These are phyloP conservation scores for Aspergillus panamensis DNA, from an alignment of 495 filamentous ascomycete genomes.

Conservation along the genomic window DNA sequence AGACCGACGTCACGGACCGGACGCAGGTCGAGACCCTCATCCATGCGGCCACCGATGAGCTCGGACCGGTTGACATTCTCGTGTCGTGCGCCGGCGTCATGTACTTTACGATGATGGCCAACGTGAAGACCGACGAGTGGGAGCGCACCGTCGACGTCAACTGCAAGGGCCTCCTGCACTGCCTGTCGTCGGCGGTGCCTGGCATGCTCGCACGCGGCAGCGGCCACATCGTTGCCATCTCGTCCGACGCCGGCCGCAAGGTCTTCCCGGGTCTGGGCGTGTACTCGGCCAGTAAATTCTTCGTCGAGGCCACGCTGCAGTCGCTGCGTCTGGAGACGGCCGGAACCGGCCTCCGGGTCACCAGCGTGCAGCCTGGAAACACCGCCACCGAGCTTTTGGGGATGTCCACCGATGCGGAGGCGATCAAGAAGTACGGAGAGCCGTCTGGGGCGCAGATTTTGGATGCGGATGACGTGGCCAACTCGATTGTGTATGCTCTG, in stretches of 20 bases:
- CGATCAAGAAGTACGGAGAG: constrained; percentile 66
- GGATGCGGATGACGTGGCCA: constrained; percentile 59
- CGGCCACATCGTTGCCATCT: constrained; percentile 66
- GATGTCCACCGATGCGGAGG: constrained; percentile 65
- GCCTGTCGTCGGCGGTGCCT: constrained; percentile 55
- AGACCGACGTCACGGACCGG: constrained; percentile 60
- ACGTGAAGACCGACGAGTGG: constrained; percentile 61
- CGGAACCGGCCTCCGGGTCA: constrained; percentile 60
- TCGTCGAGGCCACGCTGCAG: constrained; percentile 68
- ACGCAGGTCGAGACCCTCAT: constrained; percentile 55
- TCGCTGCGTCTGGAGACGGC: constrained; percentile 63
- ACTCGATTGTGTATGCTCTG: constrained; percentile 60
- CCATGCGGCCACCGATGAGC: constrained; percentile 45
- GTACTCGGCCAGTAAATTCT: constrained; percentile 72
- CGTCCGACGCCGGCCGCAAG: constrained; percentile 66
- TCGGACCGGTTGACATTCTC: constrained; percentile 63
- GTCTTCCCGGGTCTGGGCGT: constrained; percentile 70
- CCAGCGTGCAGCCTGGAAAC: constrained; percentile 65
- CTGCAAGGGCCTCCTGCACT: constrained; percentile 67
- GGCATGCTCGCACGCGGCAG: constrained; percentile 57
- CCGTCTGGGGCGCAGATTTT: constrained; percentile 63
- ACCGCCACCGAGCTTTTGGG: constrained; percentile 58
- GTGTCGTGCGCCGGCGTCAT: constrained; percentile 69
- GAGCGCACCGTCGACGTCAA: constrained; percentile 68
- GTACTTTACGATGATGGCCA: constrained; percentile 74